These are phyloP conservation scores for Colletotrichum tabaci DNA, from an alignment of 2,329 filamentous ascomycete species.

Conservation along the genomic window DNA sequence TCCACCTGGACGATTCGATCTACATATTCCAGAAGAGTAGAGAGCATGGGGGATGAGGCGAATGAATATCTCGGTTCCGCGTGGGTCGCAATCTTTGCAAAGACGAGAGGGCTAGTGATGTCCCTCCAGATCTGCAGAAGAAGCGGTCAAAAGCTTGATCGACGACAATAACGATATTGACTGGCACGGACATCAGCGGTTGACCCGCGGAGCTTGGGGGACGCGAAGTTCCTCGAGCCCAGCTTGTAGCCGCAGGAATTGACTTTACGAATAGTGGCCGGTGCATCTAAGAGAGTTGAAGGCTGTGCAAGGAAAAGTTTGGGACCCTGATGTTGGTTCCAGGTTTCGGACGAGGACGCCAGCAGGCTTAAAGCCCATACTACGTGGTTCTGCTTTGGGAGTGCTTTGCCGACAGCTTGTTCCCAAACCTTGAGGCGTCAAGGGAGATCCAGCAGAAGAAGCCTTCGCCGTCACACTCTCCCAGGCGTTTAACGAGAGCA, in stretches of 20 bases:
- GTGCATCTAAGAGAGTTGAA: neutral
- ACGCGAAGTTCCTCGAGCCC: neutral
- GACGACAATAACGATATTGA: neutral
- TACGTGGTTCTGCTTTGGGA: neutral
- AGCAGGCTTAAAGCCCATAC: neutral
- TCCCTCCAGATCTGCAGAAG: constrained; percentile 21
- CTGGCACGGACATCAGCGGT: constrained; percentile 1
- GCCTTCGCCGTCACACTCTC: neutral
- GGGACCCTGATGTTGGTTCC: neutral
- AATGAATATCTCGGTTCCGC: neutral
- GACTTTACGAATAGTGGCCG: constrained; percentile 18
- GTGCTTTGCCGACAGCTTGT: neutral
- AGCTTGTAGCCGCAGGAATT: constrained; percentile 20
- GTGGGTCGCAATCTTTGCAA: constrained; percentile 1
- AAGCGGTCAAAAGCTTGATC: constrained; percentile 30
- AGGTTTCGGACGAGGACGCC: neutral
- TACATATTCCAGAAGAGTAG: neutral
- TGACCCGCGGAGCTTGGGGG: constrained; percentile 7
- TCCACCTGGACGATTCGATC: neutral
- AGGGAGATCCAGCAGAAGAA: neutral
- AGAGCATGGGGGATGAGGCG: no score
- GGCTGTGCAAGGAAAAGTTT: neutral
- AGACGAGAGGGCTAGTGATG: neutral
- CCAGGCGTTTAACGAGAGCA: neutral
- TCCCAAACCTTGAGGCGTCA: constrained; percentile 1